Conservation (phyloP, 2,329 filamentous ascomycete species). For the Alternaria solani region DNA sequence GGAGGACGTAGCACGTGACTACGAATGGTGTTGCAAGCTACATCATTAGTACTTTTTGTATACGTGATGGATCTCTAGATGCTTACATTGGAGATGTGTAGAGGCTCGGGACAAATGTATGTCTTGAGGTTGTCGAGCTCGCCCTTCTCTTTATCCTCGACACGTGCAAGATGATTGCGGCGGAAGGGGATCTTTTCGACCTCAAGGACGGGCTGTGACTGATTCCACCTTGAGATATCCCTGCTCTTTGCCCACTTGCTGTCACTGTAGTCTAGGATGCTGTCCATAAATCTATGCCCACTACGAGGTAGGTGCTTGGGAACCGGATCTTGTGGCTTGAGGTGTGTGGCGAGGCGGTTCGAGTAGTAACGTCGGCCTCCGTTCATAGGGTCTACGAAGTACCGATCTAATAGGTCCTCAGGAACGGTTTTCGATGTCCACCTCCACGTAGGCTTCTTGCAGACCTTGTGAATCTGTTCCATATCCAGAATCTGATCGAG, state of each 20-base stretch:
- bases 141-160: slow-evolving; percentile 63
- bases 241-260: slow-evolving; percentile 74
- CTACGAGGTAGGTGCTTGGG: slow-evolving; percentile 62
- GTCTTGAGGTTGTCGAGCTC: slow-evolving; percentile 61
- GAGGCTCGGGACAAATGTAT: slow-evolving; percentile 77
- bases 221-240: slow-evolving; percentile 58
- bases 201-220: slow-evolving; percentile 81
- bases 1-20: slow-evolving; percentile 76
- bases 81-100: slow-evolving; percentile 78
- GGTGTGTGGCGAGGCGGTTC: slow-evolving; percentile 54
- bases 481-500: slow-evolving; percentile 65
- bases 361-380: slow-evolving; percentile 68
- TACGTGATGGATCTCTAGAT: background rate
- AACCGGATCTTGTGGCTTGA: slow-evolving; percentile 71
- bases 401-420: slow-evolving; percentile 57
- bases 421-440: slow-evolving; percentile 57
- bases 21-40: slow-evolving; percentile 76
- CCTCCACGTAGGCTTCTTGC: slow-evolving; percentile 49
- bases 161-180: slow-evolving; percentile 78
- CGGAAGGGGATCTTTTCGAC: slow-evolving; percentile 77
- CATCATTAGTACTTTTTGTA: slow-evolving; percentile 22
- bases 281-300: slow-evolving; percentile 50
- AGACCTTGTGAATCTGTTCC: slow-evolving; percentile 60
- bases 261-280: slow-evolving; percentile 84
- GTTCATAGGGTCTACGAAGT: slow-evolving; percentile 65